These are phyloP conservation scores for Chamaecrista fasciculata DNA, from an alignment of 306 rosid species.

Conservation along the genomic window DNA sequence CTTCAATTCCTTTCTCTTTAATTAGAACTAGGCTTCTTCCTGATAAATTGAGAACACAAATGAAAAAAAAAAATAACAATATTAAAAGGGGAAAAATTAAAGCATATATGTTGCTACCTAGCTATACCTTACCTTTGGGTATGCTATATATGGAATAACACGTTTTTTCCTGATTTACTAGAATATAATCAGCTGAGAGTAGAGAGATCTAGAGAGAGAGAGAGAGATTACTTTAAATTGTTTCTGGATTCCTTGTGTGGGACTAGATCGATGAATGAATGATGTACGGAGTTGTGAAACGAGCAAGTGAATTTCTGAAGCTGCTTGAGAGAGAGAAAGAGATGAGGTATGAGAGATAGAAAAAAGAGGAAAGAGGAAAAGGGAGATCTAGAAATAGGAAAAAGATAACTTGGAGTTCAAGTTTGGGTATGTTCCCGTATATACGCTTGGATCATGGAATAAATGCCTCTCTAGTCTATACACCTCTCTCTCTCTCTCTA, in stretches of 20 bases:
- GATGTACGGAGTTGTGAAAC: no score
- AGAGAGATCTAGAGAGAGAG: no score
- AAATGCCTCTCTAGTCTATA: constrained; percentile 17
- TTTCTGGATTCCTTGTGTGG: constrained; percentile 5
- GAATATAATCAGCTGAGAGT: no score
- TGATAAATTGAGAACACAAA: not conserved
- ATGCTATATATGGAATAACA: constrained; percentile 5
- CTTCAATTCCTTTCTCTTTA: no score
- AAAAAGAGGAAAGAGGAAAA: constrained; percentile 19
- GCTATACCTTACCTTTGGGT: constrained; percentile 20
- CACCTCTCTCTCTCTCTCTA: no score
- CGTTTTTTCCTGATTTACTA: constrained; percentile 39
- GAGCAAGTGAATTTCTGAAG: not conserved
- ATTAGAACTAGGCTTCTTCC: no score
- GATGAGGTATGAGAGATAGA: constrained; percentile 2
- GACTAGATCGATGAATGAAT: constrained; percentile 29
- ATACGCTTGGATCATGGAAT: constrained; percentile 37
- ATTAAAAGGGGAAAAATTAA: constrained; percentile 16
- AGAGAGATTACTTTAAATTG: no score
- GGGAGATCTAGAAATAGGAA: constrained; percentile 38
- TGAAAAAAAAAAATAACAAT: not conserved
- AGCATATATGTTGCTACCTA: not conserved
- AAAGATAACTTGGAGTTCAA: constrained; percentile 56
- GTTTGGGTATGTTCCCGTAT: constrained; percentile 53
- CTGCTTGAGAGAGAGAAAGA: constrained; percentile 13